Percentiles rank a stretch among this genome's conserved stretches.
Evolutionary conservation across 2,329 filamentous ascomycete species (phyloP).

Genomic region (Trichoderma sp.): DNA sequence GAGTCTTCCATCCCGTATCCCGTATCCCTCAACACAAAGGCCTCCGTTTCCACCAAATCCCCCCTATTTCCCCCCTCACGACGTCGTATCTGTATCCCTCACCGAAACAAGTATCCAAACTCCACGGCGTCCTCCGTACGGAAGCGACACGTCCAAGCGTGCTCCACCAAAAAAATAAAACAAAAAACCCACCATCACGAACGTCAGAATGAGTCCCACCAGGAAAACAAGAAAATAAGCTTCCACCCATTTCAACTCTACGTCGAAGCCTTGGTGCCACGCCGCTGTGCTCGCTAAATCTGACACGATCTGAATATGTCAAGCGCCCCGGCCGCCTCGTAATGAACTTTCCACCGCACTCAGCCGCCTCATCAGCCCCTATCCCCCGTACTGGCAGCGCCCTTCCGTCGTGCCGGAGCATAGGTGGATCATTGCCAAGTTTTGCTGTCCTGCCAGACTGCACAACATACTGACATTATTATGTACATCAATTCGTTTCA

Average conservation of each 20-base stretch:
- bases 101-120: background rate
- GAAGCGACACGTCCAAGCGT: background rate
- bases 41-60: background rate
- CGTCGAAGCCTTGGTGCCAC: background rate
- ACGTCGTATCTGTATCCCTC: background rate
- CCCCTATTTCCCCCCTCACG: background rate
- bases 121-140: background rate
- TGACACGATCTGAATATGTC: background rate
- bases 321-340: background rate
- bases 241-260: background rate
- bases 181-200: conserved; percentile 12
- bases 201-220: background rate
- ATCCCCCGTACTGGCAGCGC: background rate
- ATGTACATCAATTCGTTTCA: background rate
- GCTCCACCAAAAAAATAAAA: background rate
- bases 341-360: background rate
- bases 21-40: too few relatives aligned
- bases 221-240: background rate
- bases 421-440: background rate
- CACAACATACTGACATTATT: background rate
- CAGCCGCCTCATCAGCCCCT: background rate
- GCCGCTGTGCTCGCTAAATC: background rate
- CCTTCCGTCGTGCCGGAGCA: background rate
- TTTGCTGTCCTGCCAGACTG: background rate
- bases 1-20: background rate